Conservation (phyloP, 257 asterid species). For the Gardenia jasminoides region DNA sequence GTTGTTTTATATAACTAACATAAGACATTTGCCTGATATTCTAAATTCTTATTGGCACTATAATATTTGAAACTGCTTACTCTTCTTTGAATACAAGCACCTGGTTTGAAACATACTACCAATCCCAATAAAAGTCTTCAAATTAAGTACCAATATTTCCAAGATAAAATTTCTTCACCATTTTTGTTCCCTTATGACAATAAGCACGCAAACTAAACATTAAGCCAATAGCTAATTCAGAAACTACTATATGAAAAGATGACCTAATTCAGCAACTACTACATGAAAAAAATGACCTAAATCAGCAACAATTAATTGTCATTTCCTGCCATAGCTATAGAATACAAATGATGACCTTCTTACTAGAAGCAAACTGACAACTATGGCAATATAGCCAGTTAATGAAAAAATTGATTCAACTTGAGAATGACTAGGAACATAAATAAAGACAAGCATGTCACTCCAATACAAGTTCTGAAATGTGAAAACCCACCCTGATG, state of each 20-base stretch:
- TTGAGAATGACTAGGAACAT: neutral
- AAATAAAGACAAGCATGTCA: neutral
- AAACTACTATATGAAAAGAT: neutral
- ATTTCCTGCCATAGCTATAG: neutral
- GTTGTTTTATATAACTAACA: neutral
- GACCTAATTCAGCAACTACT: neutral
- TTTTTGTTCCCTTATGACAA: neutral
- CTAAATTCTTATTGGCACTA: neutral
- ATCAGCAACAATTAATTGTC: neutral
- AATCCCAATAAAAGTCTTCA: neutral
- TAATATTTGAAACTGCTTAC: no score
- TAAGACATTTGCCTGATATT: neutral
- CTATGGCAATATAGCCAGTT: neutral
- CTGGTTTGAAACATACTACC: neutral
- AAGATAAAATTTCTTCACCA: neutral
- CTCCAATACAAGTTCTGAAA: neutral
- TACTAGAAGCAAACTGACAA: neutral
- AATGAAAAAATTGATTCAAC: neutral
- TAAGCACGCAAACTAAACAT: neutral
- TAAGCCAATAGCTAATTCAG: neutral
- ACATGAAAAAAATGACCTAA: neutral
- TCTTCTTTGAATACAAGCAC: neutral
- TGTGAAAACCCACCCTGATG: conserved; percentile 34
- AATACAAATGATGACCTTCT: neutral
- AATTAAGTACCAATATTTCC: neutral